Evolutionary conservation across 192 early-diverging fungal species (phyloP).

Genomic region (Chytriomyces confervae): DNA sequence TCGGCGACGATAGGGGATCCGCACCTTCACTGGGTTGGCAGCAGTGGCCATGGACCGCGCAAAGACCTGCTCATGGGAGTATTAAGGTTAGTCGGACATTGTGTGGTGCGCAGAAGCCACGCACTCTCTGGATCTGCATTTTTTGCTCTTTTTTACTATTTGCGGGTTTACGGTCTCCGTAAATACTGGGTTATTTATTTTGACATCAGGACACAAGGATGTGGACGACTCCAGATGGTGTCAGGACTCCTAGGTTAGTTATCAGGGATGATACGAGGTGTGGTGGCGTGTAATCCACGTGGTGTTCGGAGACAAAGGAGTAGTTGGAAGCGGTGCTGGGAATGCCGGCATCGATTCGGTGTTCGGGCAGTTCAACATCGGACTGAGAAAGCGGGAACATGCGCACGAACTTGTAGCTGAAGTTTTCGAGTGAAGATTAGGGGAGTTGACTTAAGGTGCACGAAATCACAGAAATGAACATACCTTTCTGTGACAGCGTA

Average conservation of each 20-base stretch:
- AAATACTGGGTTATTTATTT: not conserved
- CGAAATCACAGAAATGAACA: not conserved
- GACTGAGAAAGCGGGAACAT: slow-evolving; percentile 95
- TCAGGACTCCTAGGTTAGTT: slow-evolving; percentile 87
- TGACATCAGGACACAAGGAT: slow-evolving; percentile 18
- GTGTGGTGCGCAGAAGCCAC: not conserved
- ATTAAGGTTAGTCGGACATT: not conserved
- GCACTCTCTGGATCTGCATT: not conserved
- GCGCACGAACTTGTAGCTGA: slow-evolving; percentile 94
- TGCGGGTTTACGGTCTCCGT: not conserved
- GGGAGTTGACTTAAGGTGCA: too few species aligned
- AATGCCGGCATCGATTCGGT: slow-evolving; percentile 27
- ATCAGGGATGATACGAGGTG: slow-evolving; percentile 83
- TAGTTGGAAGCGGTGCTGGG: slow-evolving; percentile 62
- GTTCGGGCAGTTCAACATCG: slow-evolving; percentile 63
- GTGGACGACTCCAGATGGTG: slow-evolving; percentile 78
- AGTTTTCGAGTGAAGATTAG: slow-evolving; percentile 48
- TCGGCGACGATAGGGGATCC: not conserved
- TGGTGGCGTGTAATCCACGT: slow-evolving; percentile 90
- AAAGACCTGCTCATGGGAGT: not conserved
- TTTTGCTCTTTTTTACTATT: slow-evolving; percentile 3
- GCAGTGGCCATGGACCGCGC: slow-evolving; percentile 26
- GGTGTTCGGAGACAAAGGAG: slow-evolving; percentile 30
- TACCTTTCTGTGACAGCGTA: slow-evolving; percentile 95
- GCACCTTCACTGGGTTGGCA: not conserved